Conservation (phyloP, 2,329 filamentous ascomycete species). For the Juglanconis oblonga region DNA sequence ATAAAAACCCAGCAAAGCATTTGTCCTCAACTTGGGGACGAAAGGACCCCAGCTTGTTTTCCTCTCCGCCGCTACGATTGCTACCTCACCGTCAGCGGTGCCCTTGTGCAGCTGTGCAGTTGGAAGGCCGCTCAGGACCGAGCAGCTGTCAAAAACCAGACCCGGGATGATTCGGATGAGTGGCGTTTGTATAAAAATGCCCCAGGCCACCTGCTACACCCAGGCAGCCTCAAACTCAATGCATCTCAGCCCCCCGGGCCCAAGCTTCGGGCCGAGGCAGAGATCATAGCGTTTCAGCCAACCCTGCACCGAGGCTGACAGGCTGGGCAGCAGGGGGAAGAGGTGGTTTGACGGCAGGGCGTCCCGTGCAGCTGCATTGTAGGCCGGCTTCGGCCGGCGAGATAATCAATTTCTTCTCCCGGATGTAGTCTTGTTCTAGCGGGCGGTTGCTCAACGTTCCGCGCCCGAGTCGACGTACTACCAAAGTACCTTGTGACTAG, state of each 20-base stretch:
- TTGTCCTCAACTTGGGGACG: neutral
- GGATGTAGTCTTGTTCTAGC: neutral
- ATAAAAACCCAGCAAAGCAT: neutral
- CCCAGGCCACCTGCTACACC: neutral
- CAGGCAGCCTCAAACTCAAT: neutral
- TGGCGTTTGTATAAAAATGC: neutral
- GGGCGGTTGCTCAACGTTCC: too few relatives aligned
- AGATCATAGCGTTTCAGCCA: neutral
- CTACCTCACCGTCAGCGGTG: neutral
- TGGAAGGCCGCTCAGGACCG: neutral
- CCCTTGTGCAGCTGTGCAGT: neutral
- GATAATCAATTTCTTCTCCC: neutral
- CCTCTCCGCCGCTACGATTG: too few relatives aligned
- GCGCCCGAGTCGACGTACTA: too few relatives aligned
- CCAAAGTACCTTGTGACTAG: too few relatives aligned
- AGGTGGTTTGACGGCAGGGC: too few relatives aligned
- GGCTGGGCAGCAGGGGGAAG: neutral
- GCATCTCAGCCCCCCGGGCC: slow-evolving; percentile 1
- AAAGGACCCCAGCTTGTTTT: neutral
- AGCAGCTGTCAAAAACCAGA: neutral
- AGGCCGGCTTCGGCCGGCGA: neutral
- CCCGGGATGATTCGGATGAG: neutral
- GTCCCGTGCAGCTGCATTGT: neutral
- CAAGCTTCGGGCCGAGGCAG: neutral
- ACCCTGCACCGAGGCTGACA: neutral